Evolutionary conservation across 2,329 filamentous ascomycete genomes (phyloP), one percentile per base, ranked within the genome.

Genomic region (Curvularia lunata): DNA sequence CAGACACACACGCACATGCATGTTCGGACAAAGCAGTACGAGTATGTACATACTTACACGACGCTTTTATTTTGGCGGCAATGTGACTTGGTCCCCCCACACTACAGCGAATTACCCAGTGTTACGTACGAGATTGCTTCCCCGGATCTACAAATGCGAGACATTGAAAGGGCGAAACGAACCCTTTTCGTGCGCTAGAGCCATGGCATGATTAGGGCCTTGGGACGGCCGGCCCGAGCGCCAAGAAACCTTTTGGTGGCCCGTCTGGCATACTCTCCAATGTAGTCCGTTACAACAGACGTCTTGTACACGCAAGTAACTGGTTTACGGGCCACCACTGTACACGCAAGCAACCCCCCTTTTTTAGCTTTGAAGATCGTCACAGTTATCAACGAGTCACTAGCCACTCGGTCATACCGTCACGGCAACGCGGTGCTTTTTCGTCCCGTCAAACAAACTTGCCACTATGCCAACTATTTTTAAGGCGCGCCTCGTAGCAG

Each of bases 71-170:
- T 28, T 45, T 23, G 28, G 23, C 38, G 41, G 21, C 32, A 37
- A 43, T 38, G 42, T 18, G 13, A 4, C 41, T 30, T 32, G 5
- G 30, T 53, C 13, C 23, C 51, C 16, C 18, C 21, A 16, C 34
- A 51, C 34, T 32, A 28, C 47, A 23, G 28, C 41, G 41, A 21
- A 45, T 12, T 12, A n/a, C 16, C 21, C 21, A 9, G 16, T 37
- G 53, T 55, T 55, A 55, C 53, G 53, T 55, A 55, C 53, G 28
- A 51, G 38, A 50, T 51, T 54, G 27, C 45, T 55, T 52, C 54
- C 54, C 49, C 54, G 46, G 54, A 53, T 57, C 47, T 57, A 28
- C 47, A 32, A 37, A 53, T 56, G 54, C 49, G 38, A 48, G 43
- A 56, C 49, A 47, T 42, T 34, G 45, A 28, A 42, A 18, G 21